Conservation (phyloP, 768 basidiomycete species). For the Phaeotremella fagi region DNA sequence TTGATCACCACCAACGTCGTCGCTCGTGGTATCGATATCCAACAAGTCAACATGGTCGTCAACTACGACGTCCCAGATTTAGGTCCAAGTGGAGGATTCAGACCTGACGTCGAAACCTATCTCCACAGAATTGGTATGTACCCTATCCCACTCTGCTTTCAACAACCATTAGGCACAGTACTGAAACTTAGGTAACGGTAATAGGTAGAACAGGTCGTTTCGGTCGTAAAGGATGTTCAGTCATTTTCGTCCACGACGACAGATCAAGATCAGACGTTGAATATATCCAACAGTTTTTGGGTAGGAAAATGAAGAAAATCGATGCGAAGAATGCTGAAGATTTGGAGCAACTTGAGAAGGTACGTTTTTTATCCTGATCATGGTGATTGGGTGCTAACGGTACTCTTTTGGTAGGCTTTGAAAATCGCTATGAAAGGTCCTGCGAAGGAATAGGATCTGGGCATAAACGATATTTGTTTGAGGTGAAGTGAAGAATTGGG, state of each 20-base stretch:
- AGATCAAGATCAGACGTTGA: slow-evolving; percentile 85
- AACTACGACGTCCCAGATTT: slow-evolving; percentile 84
- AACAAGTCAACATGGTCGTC: slow-evolving; percentile 99
- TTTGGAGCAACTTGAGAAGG: slow-evolving; percentile 91
- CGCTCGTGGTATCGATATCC: slow-evolving; percentile 94
- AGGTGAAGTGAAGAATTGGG: too few species aligned
- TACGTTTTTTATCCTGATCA: slow-evolving; percentile 46
- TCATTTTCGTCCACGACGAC: slow-evolving; percentile 93
- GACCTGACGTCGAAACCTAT: slow-evolving; percentile 91
- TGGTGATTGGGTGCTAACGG: neutral
- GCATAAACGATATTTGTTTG: too few species aligned
- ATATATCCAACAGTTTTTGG: slow-evolving; percentile 72
- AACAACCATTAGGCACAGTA: too few species aligned
- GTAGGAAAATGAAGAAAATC: slow-evolving; percentile 74
- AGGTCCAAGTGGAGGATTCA: slow-evolving; percentile 53
- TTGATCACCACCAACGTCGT: slow-evolving; percentile 99
- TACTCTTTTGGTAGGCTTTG: neutral
- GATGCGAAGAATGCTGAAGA: slow-evolving; percentile 63
- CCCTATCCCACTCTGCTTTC: too few species aligned
- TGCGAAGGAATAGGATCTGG: too few species aligned
- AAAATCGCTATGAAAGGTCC: slow-evolving; percentile 1
- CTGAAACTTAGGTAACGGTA: neutral
- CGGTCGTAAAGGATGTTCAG: slow-evolving; percentile 91
- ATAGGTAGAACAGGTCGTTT: slow-evolving; percentile 95
- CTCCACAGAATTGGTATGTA: slow-evolving; percentile 89